Base-by-base conservation (phyloP, 2,329 filamentous ascomycete species). In the Cladosporium sp. region DNA sequence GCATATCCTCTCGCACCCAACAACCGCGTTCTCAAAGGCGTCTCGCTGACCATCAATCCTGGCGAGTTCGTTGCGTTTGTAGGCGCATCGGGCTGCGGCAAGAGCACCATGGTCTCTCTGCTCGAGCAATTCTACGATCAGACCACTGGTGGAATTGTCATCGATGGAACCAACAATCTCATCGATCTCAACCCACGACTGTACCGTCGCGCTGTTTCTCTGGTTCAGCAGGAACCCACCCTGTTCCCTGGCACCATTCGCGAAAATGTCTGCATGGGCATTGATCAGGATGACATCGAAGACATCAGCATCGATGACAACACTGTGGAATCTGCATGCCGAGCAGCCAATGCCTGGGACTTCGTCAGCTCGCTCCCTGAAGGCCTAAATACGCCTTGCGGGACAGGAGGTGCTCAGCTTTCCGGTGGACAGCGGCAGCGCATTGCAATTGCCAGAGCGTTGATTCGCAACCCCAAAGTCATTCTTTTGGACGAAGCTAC, bases 401-500 rank as follows among this genome's bases (percentile, higher is more conserved):
- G 92, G 47, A 92, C 96, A 73, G 81, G 92, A 40, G 91, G 91
- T 1, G 84, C 96, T 81, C 96, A 96, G 91, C 96, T 96, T 39
- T 95, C 88, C 1, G 91, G 73, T 56, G 91, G 91, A 24, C 91
- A 96, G 73, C 96, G 96, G 70, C 91, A 96, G 70, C 82, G 91
- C 3, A 73, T 96, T 9, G 92, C 92, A 0, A 83, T 96, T 19
- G 88, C 88, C 19, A 78, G 91, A 38, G 68, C 96, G 32, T 79
- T 96, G 1, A 77, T 96, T 52, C 96, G 96, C 68, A 88, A 96
- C 58, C 89, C 91, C 3, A 89, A 89, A 1, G 71, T 96, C 22
- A 73, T 96, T 1, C 96, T 96, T 78, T 96, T 96, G 61, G 91
- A 96, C 59, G 91, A 96, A 75, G 92, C 91, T 61, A 96, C 91